These are phyloP conservation scores for Middelhovenomyces tepae DNA, from an alignment of 805 yeast species.

Conservation along the genomic window DNA sequence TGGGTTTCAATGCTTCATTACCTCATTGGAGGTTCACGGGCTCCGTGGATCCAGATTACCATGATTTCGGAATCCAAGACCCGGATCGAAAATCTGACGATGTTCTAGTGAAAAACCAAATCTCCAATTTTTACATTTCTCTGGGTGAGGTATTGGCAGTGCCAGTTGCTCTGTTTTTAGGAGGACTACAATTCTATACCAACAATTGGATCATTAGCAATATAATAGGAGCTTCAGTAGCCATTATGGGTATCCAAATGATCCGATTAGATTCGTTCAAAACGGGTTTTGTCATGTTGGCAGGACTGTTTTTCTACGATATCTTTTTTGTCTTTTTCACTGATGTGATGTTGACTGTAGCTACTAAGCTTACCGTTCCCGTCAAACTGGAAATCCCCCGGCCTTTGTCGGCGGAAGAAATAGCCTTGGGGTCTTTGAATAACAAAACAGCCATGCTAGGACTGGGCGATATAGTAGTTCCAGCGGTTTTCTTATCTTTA, in stretches of 20 bases:
- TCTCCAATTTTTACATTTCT: constrained; percentile 29
- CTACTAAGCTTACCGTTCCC: constrained; percentile 47
- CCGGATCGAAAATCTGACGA: constrained; percentile 56
- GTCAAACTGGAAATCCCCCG: constrained; percentile 41
- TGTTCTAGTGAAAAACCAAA: constrained; percentile 26
- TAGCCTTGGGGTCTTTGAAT: constrained; percentile 10
- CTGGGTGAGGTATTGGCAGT: constrained; percentile 24
- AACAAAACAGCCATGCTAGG: constrained; percentile 44
- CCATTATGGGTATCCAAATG: constrained; percentile 35
- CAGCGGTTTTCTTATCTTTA: constrained; percentile 45
- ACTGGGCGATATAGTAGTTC: constrained; percentile 57
- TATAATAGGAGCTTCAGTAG: constrained; percentile 34
- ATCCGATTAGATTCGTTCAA: constrained; percentile 37
- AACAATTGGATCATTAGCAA: constrained; percentile 42
- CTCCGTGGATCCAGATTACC: constrained; percentile 7
- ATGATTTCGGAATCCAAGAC: constrained; percentile 34
- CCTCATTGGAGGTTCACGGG: constrained; percentile 8
- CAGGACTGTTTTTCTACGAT: constrained; percentile 51
- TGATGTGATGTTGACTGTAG: constrained; percentile 54
- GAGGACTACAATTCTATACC: constrained; percentile 7
- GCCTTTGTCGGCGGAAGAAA: constrained; percentile 11
- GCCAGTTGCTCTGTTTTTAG: constrained; percentile 15
- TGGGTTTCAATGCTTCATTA: constrained; percentile 5
- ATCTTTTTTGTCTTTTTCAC: constrained; percentile 60
- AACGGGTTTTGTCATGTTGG: constrained; percentile 37